phyloP scores from a whole-genome alignment of 208 protist genomes.

The Crithidia thermophila region DNA sequence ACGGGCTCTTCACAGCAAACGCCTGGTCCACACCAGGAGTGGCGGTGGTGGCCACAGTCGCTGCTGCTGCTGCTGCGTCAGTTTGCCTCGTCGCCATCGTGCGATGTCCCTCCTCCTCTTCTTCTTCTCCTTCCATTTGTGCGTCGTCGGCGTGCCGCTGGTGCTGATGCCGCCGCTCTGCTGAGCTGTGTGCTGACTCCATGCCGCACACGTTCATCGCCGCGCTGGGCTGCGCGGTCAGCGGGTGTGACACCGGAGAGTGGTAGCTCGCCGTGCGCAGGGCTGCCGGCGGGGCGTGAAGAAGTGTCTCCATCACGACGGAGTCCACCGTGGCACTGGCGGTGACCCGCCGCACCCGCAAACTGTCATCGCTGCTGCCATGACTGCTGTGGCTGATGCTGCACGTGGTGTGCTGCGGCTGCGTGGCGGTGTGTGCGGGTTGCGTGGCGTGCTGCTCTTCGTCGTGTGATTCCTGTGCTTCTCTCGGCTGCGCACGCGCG shows the following conservation, averaged over 20 bases:
- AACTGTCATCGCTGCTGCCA: neutral
- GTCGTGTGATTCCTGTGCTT: too few relatives aligned
- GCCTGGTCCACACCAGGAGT: too few relatives aligned
- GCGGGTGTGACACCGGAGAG: slow-evolving; percentile 7
- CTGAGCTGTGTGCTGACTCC: neutral
- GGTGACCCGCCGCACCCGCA: neutral
- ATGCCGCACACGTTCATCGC: neutral
- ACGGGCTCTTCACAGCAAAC: too few relatives aligned
- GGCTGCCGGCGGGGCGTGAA: slow-evolving; percentile 1
- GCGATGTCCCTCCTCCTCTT: too few relatives aligned
- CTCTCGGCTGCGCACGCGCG: too few relatives aligned
- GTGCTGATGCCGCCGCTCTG: neutral
- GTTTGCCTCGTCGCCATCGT: too few relatives aligned
- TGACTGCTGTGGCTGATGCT: neutral
- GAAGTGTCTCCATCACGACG: neutral
- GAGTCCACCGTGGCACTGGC: neutral
- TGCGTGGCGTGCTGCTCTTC: neutral
- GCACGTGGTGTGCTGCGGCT: neutral
- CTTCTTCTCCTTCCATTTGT: neutral
- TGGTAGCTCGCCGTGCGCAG: slow-evolving; percentile 31
- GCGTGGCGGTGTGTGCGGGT: neutral
- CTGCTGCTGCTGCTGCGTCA: too few relatives aligned
- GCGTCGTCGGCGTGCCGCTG: too few relatives aligned
- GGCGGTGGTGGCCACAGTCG: too few relatives aligned
- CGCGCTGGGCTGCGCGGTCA: neutral